These are phyloP conservation scores for Hirsutella minnesotensis DNA, from an alignment of 2,329 filamentous ascomycete species.

Conservation along the genomic window DNA sequence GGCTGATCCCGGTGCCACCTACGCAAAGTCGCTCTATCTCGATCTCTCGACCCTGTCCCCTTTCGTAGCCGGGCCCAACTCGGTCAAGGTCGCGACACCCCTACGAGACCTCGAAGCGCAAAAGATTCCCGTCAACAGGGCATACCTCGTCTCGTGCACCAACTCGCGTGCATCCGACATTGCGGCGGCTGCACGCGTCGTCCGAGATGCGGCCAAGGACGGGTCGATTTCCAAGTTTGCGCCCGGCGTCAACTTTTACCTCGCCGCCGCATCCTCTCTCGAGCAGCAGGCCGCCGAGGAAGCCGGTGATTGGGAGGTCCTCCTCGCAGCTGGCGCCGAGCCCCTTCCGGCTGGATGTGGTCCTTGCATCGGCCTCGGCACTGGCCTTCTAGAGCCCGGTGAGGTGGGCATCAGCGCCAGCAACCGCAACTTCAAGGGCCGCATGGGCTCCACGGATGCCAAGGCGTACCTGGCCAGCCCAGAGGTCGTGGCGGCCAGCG, in stretches of 20 bases:
- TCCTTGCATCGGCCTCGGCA: constrained; percentile 74
- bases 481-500: constrained; percentile 85
- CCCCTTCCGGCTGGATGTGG: constrained; percentile 62
- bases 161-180: constrained; percentile 76
- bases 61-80: constrained; percentile 79
- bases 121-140: constrained; percentile 69
- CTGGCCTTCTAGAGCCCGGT: constrained; percentile 68
- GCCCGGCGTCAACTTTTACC: constrained; percentile 69
- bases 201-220: constrained; percentile 59
- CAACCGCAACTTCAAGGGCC: constrained; percentile 85
- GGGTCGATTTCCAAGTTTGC: constrained; percentile 59
- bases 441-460: constrained; percentile 58
- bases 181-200: constrained; percentile 69
- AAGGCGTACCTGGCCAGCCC: constrained; percentile 81
- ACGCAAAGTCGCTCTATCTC: constrained; percentile 74
- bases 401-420: constrained; percentile 75
- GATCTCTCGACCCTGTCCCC: constrained; percentile 76
- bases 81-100: constrained; percentile 76
- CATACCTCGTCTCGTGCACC: constrained; percentile 83
- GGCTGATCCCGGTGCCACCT: constrained; percentile 67
- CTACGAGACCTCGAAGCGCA: constrained; percentile 60
- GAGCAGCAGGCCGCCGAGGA: constrained; percentile 71
- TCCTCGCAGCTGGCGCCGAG: constrained; percentile 23
- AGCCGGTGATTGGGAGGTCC: constrained; percentile 68
- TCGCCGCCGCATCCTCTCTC: constrained; percentile 67